phyloP scores from a whole-genome alignment of 306 rosid genomes.

The Sphenostylis stenocarpa region DNA sequence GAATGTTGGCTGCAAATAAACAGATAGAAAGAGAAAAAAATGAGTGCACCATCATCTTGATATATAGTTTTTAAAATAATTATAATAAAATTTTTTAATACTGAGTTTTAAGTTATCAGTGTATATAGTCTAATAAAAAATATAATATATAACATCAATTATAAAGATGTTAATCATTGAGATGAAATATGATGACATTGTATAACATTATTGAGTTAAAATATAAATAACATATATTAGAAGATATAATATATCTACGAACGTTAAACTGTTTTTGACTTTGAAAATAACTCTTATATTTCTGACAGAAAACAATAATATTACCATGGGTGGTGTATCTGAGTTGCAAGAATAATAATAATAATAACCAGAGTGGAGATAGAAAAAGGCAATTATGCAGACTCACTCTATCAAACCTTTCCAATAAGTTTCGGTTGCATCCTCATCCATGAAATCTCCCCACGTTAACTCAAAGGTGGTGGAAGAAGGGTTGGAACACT shows the following conservation, averaged over 20 bases:
- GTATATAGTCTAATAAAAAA: too few species aligned
- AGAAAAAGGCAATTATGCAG: not conserved
- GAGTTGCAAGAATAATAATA: not conserved
- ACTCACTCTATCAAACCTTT: slow-evolving; percentile 47
- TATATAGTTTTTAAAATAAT: too few species aligned
- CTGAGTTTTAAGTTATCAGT: too few species aligned
- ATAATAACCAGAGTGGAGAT: not conserved
- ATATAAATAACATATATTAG: too few species aligned
- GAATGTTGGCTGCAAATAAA: slow-evolving; percentile 42
- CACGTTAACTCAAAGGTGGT: slow-evolving; percentile 44
- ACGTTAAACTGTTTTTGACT: not conserved
- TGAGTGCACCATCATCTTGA: too few species aligned
- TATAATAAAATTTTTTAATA: too few species aligned
- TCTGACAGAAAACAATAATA: not conserved
- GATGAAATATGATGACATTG: too few species aligned
- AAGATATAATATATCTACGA: too few species aligned
- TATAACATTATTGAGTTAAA: too few species aligned
- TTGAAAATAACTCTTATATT: too few species aligned
- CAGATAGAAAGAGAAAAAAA: not conserved
- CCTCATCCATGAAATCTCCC: slow-evolving; percentile 55
- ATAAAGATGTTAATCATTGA: too few species aligned
- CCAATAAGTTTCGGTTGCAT: slow-evolving; percentile 55
- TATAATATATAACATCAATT: too few species aligned
- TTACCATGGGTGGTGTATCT: not conserved
- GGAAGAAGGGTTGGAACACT: slow-evolving; percentile 28